Percentiles rank a stretch among this genome's conserved stretches.
Evolutionary conservation across 352 stramenopile genomes (phyloP).

Genomic region (Phytophthora fragariaefolia): DNA sequence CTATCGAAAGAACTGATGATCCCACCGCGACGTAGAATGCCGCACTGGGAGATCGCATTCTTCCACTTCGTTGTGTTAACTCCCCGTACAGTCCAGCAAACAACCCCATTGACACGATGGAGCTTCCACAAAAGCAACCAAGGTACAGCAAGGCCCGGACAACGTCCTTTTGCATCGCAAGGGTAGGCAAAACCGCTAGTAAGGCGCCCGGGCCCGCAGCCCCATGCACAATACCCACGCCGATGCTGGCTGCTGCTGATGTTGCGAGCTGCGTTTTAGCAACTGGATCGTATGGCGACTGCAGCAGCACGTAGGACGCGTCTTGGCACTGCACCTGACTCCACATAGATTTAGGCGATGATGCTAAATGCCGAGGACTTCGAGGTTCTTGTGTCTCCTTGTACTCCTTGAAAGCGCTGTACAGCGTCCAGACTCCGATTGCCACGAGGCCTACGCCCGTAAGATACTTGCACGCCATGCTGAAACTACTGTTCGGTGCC

Average conservation of each 20-base stretch:
- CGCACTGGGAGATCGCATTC: conserved; percentile 35
- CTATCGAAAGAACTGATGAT: conserved; percentile 65
- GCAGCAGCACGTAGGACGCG: conserved; percentile 55
- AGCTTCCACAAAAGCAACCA: conserved; percentile 84
- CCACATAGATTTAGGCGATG: conserved; percentile 39
- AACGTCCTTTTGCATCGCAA: conserved; percentile 80
- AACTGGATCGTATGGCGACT: conserved; percentile 34
- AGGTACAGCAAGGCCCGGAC: conserved; percentile 84
- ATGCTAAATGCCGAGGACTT: conserved; percentile 31
- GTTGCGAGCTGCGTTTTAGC: conserved; percentile 16
- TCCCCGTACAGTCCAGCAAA: conserved; percentile 89
- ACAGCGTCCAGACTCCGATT: conserved; percentile 61
- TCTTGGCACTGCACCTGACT: conserved; percentile 64
- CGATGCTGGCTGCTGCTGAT: conserved; percentile 39
- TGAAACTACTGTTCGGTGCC: conserved; percentile 31
- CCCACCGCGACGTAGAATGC: conserved; percentile 55
- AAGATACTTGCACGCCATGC: conserved; percentile 64
- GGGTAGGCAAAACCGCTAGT: conserved; percentile 86
- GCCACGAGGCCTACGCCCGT: conserved; percentile 68
- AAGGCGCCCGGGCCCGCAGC: conserved; percentile 77
- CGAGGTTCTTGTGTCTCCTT: conserved; percentile 10
- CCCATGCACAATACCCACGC: conserved; percentile 88
- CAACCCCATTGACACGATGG: conserved; percentile 87
- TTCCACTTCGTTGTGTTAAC: conserved; percentile 44
- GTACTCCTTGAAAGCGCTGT: conserved; percentile 47